phyloP scores from a whole-genome alignment of 129 eudicot genomes.

The Tagetes patula region DNA sequence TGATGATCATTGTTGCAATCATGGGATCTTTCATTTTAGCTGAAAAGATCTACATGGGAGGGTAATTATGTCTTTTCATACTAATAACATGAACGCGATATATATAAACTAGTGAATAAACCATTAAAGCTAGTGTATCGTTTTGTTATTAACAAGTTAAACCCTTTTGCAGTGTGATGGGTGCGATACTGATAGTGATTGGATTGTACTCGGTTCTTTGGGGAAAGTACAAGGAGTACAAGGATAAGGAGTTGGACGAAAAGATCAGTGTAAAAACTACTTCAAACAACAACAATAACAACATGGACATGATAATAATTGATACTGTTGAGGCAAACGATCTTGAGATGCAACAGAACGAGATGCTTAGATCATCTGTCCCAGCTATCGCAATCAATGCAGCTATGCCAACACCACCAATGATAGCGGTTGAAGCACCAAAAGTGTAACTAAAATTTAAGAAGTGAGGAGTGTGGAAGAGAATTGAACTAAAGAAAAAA shows the following conservation, averaged over 20 bases:
- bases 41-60: conserved; percentile 89
- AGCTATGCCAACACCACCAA: conserved; percentile 61
- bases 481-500: neutral
- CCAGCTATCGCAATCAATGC: conserved; percentile 56
- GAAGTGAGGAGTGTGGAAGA: conserved; percentile 11
- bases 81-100: neutral
- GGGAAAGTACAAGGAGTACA: conserved; percentile 92
- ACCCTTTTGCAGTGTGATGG: conserved; percentile 56
- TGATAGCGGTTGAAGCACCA: conserved; percentile 75
- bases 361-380: conserved; percentile 24
- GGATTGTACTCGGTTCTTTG: conserved; percentile 90
- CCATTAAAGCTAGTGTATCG: neutral
- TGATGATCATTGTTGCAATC: conserved; percentile 98
- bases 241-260: conserved; percentile 57
- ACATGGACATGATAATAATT: conserved; percentile 22
- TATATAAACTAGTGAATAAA: neutral
- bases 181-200: conserved; percentile 70
- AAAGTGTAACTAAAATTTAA: conserved; percentile 23
- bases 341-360: conserved; percentile 47
- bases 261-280: conserved; percentile 50
- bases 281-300: conserved; percentile 31
- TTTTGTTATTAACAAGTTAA: neutral
- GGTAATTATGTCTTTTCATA: conserved; percentile 43
- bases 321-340: conserved; percentile 49
- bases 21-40: conserved; percentile 96